These are phyloP conservation scores for Rhynchospora pubera DNA, from an alignment of 176 grass and related monocot species.

Conservation along the genomic window DNA sequence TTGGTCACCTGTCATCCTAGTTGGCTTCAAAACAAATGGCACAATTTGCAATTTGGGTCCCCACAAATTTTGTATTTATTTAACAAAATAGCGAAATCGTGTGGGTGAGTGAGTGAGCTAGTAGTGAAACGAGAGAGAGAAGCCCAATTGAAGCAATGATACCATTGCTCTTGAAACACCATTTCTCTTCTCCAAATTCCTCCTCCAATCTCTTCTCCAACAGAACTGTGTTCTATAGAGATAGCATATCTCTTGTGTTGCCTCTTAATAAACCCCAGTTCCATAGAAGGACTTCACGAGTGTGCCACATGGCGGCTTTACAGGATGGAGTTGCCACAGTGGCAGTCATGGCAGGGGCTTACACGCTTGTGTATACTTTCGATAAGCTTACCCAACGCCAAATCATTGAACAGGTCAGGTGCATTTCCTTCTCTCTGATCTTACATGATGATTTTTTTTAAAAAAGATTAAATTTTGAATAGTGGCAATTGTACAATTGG, in stretches of 20 bases:
- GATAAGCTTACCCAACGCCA: conserved; percentile 51
- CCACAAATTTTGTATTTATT: too few relatives aligned
- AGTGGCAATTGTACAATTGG: neutral
- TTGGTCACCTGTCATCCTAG: too few relatives aligned
- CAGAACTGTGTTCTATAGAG: neutral
- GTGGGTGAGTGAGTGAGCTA: too few relatives aligned
- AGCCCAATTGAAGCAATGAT: neutral
- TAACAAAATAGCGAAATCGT: too few relatives aligned
- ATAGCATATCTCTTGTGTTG: neutral
- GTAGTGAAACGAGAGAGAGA: neutral
- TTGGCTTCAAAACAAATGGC: too few relatives aligned
- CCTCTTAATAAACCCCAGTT: neutral
- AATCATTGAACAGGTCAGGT: conserved; percentile 65
- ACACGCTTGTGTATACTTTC: conserved; percentile 58
- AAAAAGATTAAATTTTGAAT: too few relatives aligned
- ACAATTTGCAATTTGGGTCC: too few relatives aligned
- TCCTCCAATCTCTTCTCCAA: neutral
- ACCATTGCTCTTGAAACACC: neutral
- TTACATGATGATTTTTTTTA: too few relatives aligned
- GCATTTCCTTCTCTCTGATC: neutral
- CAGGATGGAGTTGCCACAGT: conserved; percentile 44
- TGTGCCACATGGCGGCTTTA: conserved; percentile 19
- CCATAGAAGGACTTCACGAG: neutral
- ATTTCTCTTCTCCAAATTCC: neutral
- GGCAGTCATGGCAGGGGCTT: conserved; percentile 51